Evolutionary conservation across 768 basidiomycete species (phyloP).

Genomic region (Tulasnella sp.): DNA sequence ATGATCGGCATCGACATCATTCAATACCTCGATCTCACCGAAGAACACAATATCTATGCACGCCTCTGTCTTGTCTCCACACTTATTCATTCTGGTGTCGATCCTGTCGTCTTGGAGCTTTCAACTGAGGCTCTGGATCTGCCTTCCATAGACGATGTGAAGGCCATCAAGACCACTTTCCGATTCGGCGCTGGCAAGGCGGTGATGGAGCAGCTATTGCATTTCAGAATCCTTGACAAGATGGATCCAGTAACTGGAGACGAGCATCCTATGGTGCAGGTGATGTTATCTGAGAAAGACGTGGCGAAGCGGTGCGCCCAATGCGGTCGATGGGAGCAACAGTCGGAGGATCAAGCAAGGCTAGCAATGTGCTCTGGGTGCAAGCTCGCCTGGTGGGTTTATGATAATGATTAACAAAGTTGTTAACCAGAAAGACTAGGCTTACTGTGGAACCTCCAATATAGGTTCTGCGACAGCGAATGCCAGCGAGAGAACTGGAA

Average conservation of each 20-base stretch:
- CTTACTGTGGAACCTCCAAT: too few species aligned
- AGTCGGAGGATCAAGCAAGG: constrained; percentile 4
- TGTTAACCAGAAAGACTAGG: too few species aligned
- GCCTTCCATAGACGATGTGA: neutral
- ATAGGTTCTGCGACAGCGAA: constrained; percentile 12
- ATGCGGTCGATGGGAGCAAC: constrained; percentile 11
- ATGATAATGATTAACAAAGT: too few species aligned
- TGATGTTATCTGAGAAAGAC: constrained; percentile 5
- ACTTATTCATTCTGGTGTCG: neutral
- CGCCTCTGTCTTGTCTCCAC: constrained; percentile 1
- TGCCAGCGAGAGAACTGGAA: constrained; percentile 13
- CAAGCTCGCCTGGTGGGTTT: constrained; percentile 9
- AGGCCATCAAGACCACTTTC: neutral
- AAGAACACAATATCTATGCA: neutral
- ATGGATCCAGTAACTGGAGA: neutral
- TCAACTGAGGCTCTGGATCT: neutral
- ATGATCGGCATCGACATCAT: neutral
- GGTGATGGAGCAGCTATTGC: neutral
- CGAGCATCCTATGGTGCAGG: neutral
- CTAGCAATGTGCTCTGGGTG: constrained; percentile 5
- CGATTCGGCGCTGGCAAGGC: neutral
- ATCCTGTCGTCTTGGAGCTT: neutral
- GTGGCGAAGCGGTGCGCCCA: constrained; percentile 4
- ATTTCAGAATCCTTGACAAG: neutral
- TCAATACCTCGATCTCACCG: neutral